phyloP scores from a whole-genome alignment of 805 yeast species.

The Yarrowia sp. region DNA sequence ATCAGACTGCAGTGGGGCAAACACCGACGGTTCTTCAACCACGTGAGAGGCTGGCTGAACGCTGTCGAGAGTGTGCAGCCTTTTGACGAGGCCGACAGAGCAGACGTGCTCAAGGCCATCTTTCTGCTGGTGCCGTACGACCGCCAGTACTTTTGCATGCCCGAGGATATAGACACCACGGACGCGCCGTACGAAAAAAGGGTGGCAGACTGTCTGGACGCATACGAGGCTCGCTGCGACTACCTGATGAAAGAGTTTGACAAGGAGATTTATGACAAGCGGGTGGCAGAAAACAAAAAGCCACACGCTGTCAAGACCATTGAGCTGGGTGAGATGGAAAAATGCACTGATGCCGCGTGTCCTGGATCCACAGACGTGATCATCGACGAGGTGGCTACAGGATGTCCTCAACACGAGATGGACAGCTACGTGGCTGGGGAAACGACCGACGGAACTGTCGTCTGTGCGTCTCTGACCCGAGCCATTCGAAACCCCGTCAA shows the following conservation, averaged over 20 bases:
- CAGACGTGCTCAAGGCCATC: constrained; percentile 12
- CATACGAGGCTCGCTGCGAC: constrained; percentile 9
- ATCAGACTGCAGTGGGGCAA: constrained; percentile 21
- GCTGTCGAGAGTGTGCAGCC: constrained; percentile 8
- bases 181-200: constrained; percentile 2
- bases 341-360: not conserved
- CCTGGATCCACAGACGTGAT: not conserved
- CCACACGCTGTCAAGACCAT: not conserved
- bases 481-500: constrained; percentile 9
- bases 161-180: constrained; percentile 3
- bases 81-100: not conserved
- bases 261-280: not conserved
- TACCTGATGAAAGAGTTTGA: constrained; percentile 5
- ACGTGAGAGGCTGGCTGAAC: constrained; percentile 19
- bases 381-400: not conserved
- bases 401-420: constrained; percentile 14
- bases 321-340: not conserved
- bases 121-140: constrained; percentile 19
- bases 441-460: not conserved
- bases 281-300: not conserved
- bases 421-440: not conserved
- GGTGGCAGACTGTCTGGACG: constrained; percentile 1
- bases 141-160: constrained; percentile 10
- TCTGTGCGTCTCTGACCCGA: not conserved
- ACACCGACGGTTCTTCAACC: constrained; percentile 16